Base-by-base conservation (phyloP, 257 asterid genomes). In the Nicotiana tomentosiformis region DNA sequence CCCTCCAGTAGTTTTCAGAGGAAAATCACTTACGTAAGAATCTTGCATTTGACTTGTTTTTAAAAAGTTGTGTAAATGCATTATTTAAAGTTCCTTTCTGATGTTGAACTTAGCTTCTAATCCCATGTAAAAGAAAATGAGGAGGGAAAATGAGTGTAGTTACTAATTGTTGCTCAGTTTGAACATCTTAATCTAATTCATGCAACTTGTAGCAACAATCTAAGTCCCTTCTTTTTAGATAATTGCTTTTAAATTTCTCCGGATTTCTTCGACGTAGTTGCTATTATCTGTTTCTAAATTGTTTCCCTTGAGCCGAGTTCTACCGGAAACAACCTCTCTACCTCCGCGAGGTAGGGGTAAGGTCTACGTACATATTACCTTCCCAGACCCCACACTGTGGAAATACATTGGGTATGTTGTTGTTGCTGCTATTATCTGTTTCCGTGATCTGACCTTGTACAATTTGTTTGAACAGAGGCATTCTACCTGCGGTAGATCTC, bases 1-100 rank as follows among this genome's bases (percentile, higher is more conserved):
- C 77, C 99, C 99, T 81, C 99, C 99, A 51, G 82, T 96, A n/a
- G 98, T 96, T 80, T 96, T 96, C 93, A 89, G 90, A 87, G 99
- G 99, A 84, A 93, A 94, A 90, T 96, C 99, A 53, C 89, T 96
- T 32, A 87, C 98, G 99, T 96, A 89, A 90, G 96, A 68, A 15
- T 35, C 17, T 16, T 26, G 16, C 62, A 51, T 26, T 49, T 74
- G 39, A 20, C 61, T 26, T 57, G 4, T 56, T 74, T 7, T 23
- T 51, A 6, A 23, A 26, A 15, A 74, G 62, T 0, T 46, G 8
- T 74, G 7, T 26, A n/a, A 23, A 72, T 46, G 39, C 39, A 14
- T 23, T 72, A 7, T 0, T 64, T 64, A 3, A 4, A 23, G 7
- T 61, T 61, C 68, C 17, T 64, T 61, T 26, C 68, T 23, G n/a